phyloP scores from a whole-genome alignment of 2,329 filamentous ascomycete species.

The Arthroderma sp. region DNA sequence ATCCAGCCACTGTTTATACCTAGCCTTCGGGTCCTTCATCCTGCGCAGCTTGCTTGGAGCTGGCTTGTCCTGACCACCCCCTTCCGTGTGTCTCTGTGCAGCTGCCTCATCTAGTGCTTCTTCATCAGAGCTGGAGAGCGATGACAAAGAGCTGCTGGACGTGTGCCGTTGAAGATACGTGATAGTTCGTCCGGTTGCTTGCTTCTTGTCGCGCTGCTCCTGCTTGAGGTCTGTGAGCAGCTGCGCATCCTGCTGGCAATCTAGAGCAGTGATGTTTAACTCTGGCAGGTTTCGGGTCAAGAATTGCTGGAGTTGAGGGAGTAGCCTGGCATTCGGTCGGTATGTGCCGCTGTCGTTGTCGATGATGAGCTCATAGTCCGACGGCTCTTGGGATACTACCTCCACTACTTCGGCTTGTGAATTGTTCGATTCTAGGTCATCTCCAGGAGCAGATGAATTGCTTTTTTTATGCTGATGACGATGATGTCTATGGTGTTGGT shows the following conservation, averaged over 20 bases:
- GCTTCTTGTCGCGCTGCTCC: slow-evolving; percentile 61
- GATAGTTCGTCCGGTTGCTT: slow-evolving; percentile 41
- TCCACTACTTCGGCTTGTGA: slow-evolving; percentile 31
- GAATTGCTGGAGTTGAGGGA: slow-evolving; percentile 59
- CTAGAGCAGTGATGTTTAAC: slow-evolving; percentile 57
- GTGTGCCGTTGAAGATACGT: slow-evolving; percentile 39
- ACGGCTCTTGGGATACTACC: slow-evolving; percentile 39
- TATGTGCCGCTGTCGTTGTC: slow-evolving; percentile 96
- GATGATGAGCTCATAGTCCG: slow-evolving; percentile 71
- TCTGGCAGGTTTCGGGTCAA: slow-evolving; percentile 63
- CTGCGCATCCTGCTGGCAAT: slow-evolving; percentile 60
- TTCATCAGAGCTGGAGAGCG: slow-evolving; percentile 42
- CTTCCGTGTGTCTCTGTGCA: neutral
- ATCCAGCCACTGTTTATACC: slow-evolving; percentile 7
- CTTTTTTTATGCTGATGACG: slow-evolving; percentile 2
- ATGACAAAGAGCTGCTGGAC: slow-evolving; percentile 29
- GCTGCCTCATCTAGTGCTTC: slow-evolving; percentile 39
- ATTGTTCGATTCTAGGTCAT: slow-evolving; percentile 16
- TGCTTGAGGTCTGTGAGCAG: slow-evolving; percentile 62
- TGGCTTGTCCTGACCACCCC: neutral
- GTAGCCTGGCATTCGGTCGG: slow-evolving; percentile 63
- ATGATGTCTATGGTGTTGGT: slow-evolving; percentile 23
- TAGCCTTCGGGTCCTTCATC: slow-evolving; percentile 7
- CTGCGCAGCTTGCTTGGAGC: neutral
- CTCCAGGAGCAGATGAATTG: slow-evolving; percentile 18